Percentiles rank a stretch among this genome's conserved stretches.
Evolutionary conservation across 306 rosid genomes (phyloP).

Genomic region (Gleditsia sinensis): DNA sequence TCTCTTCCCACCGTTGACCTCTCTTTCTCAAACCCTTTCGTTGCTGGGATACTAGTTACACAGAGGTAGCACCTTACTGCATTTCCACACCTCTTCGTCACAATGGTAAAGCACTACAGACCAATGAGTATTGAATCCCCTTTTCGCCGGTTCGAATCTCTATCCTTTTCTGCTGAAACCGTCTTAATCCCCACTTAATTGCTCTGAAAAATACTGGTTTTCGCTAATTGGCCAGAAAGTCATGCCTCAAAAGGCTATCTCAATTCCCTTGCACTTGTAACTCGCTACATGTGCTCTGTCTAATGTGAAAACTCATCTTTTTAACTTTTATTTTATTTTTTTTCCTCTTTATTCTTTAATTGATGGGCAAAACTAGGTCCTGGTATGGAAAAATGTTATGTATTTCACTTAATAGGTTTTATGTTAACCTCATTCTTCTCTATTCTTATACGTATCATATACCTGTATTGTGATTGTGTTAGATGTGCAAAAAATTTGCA

Average conservation of each 20-base stretch:
- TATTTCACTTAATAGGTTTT: not conserved
- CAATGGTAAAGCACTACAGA: slow-evolving; percentile 81
- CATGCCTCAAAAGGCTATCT: not conserved
- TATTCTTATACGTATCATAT: not conserved
- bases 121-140: slow-evolving; percentile 47
- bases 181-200: not conserved
- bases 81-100: no score
- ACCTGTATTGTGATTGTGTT: not conserved
- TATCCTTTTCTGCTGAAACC: not conserved
- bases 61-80: no score
- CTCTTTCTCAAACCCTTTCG: slow-evolving; percentile 2
- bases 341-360: not conserved
- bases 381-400: not conserved
- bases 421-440: not conserved
- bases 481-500: not conserved
- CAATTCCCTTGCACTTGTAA: not conserved
- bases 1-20: no score
- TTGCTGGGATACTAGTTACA: no score
- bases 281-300: not conserved
- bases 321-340: not conserved
- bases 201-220: not conserved
- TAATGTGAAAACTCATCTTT: not conserved
- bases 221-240: not conserved
- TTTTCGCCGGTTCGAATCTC: not conserved
- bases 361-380: not conserved